Base-by-base conservation (phyloP, 2,329 filamentous ascomycete genomes). In the Aspergillus pseudonomiae region DNA sequence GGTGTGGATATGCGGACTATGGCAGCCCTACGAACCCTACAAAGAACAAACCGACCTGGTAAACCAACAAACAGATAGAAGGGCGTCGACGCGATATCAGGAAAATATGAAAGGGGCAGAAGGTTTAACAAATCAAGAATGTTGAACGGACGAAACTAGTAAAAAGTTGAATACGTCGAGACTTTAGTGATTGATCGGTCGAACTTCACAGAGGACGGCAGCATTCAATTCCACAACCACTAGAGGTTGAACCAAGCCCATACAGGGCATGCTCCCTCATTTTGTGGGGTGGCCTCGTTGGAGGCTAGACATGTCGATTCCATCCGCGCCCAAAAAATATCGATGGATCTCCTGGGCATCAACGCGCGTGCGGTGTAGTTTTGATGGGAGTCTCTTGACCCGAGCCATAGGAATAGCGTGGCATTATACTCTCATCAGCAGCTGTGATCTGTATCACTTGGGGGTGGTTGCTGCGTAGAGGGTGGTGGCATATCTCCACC, bases 1-100 rank as follows among this genome's bases (percentile, higher is more conserved):
- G 58, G 60, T 66, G 65, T 59, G 24, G 11, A 48, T 28, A 32
- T 45, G 5, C 26, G 26, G 26, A 28, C 26, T 28, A 21, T 26
- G 11, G 24, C n/a, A n/a, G n/a, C 9, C 39, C 5, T n/a, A 16
- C 26, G 56, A 32, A 58, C 19, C 21, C 39, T n/a, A 58, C 43
- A 50, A 59, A n/a, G 43, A 59, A 48, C 16, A n/a, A n/a, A n/a
- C 39, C 19, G 5, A 16, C 36, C 36, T 39, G 6, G 36, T 39
- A 14, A 39, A 19, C 14, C 36, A 39, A 39, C 36, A 39, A 39
- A 39, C 2, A 19, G 28, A 52, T 52, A 12, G 26, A 30, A n/a
- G 48, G 7, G 16, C 14, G 16, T 52, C 12, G 14, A 26, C 1
- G 14, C 12, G n/a, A 46, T 46, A 11, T 14, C 5, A 12, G 11